These are phyloP conservation scores for Fusarium sp. DNA, from an alignment of 2,329 filamentous ascomycete species.

Conservation along the genomic window DNA sequence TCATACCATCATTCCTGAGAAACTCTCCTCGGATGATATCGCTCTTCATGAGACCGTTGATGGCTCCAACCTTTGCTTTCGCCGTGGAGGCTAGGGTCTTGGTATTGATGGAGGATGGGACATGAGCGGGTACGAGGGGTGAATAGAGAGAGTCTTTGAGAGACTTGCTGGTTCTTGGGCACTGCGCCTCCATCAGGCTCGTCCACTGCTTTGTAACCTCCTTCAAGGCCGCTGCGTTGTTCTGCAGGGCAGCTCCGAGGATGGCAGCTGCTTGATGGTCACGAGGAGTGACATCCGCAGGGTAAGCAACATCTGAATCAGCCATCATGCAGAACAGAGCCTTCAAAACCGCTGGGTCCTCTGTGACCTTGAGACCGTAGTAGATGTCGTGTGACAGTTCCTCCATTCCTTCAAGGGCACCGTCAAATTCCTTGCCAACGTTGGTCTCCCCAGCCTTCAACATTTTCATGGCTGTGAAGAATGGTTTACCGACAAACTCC, in stretches of 20 bases:
- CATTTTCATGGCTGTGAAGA: conserved; percentile 60
- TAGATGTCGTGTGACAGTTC: conserved; percentile 77
- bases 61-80: conserved; percentile 61
- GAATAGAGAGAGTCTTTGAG: conserved; percentile 58
- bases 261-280: conserved; percentile 68
- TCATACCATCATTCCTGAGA: conserved; percentile 66
- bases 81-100: conserved; percentile 46
- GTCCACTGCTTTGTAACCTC: conserved; percentile 65
- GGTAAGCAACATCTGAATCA: conserved; percentile 44
- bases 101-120: conserved; percentile 39
- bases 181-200: conserved; percentile 55
- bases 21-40: conserved; percentile 67
- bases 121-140: conserved; percentile 53
- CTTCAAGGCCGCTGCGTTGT: conserved; percentile 72
- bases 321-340: conserved; percentile 69
- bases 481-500: conserved; percentile 47
- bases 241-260: conserved; percentile 70
- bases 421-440: conserved; percentile 56
- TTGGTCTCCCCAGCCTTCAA: conserved; percentile 59
- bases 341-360: conserved; percentile 65
- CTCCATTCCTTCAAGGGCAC: conserved; percentile 68
- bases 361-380: conserved; percentile 73
- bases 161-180: conserved; percentile 48
- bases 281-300: conserved; percentile 51
- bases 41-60: conserved; percentile 69